Conservation (phyloP, 352 stramenopile species). For the Pythium pectinolyticum region DNA sequence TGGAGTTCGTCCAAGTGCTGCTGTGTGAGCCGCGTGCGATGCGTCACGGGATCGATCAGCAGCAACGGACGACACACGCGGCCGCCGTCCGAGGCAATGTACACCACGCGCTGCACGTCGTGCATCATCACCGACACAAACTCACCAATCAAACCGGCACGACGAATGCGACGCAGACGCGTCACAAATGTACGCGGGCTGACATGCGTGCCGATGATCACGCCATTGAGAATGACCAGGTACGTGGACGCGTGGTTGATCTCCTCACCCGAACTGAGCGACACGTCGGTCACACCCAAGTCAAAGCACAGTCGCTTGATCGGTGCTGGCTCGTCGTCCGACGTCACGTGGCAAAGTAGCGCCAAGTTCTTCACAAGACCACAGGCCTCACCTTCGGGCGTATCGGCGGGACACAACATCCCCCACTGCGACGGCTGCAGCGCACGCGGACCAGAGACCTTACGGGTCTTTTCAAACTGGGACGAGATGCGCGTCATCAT, state of each 20-base stretch:
- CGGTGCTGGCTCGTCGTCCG: slow-evolving; percentile 88
- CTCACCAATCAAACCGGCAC: slow-evolving; percentile 89
- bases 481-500: slow-evolving; percentile 99
- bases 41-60: slow-evolving; percentile 89
- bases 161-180: slow-evolving; percentile 76
- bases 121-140: slow-evolving; percentile 99
- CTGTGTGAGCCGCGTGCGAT: slow-evolving; percentile 92
- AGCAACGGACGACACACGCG: slow-evolving; percentile 97
- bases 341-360: slow-evolving; percentile 97
- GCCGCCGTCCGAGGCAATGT: slow-evolving; percentile 98
- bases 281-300: slow-evolving; percentile 96
- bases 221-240: slow-evolving; percentile 98
- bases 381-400: slow-evolving; percentile 98
- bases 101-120: slow-evolving; percentile 95
- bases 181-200: slow-evolving; percentile 91
- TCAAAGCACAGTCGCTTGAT: slow-evolving; percentile 97
- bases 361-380: slow-evolving; percentile 99
- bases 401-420: slow-evolving; percentile 99
- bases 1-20: slow-evolving; percentile 93
- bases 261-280: slow-evolving; percentile 94
- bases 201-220: slow-evolving; percentile 97
- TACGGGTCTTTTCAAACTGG: slow-evolving; percentile 99
- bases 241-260: slow-evolving; percentile 95
- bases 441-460: slow-evolving; percentile 97
- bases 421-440: slow-evolving; percentile 99